phyloP scores from a whole-genome alignment of 129 eudicot genomes.

The Lonicera japonica region DNA sequence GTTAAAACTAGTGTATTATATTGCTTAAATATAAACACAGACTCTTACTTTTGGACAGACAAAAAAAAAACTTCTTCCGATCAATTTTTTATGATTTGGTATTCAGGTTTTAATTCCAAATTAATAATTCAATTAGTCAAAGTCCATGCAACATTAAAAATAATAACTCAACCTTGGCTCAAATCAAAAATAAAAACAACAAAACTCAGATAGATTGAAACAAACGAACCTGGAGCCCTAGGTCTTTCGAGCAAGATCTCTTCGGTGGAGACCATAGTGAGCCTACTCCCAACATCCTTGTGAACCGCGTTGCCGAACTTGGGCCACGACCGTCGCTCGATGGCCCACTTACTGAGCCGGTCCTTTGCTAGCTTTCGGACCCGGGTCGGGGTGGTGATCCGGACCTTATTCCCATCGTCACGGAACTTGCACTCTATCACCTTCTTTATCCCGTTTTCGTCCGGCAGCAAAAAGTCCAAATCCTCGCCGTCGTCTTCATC shows the following conservation, averaged over 20 bases:
- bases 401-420: constrained; percentile 68
- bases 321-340: constrained; percentile 78
- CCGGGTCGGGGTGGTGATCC: constrained; percentile 71
- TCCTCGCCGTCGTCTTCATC: constrained; percentile 84
- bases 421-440: constrained; percentile 61
- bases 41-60: too few species aligned
- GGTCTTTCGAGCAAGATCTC: constrained; percentile 80
- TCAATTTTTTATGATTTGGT: too few species aligned
- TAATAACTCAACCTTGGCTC: too few species aligned
- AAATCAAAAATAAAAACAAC: neutral
- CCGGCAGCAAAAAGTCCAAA: constrained; percentile 62
- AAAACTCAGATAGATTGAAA: neutral
- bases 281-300: constrained; percentile 68
- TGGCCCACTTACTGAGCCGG: constrained; percentile 64
- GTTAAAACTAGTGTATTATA: too few species aligned
- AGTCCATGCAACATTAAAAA: too few species aligned
- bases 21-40: too few species aligned
- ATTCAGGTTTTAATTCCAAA: too few species aligned
- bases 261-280: constrained; percentile 89
- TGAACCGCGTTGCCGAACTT: constrained; percentile 88
- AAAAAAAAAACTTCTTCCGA: too few species aligned
- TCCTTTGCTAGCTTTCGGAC: constrained; percentile 77
- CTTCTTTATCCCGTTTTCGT: constrained; percentile 71
- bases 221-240: constrained; percentile 56
- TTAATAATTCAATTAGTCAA: too few species aligned